Conservation (phyloP, 805 yeast species). For the Myxozyma monticola region DNA sequence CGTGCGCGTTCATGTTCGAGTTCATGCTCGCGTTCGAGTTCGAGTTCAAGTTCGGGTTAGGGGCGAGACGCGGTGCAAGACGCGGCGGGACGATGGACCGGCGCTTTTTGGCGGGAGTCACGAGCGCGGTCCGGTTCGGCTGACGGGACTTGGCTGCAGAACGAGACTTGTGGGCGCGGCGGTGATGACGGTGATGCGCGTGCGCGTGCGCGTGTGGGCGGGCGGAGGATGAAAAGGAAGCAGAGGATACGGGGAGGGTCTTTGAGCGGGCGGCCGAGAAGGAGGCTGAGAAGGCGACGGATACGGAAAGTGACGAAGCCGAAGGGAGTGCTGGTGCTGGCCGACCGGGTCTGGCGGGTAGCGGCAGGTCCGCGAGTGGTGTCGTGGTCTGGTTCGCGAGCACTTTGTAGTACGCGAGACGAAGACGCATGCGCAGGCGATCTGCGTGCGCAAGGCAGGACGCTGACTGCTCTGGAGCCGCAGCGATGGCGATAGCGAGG, state of each 20-base stretch:
- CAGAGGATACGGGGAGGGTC: background rate
- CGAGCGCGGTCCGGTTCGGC: background rate
- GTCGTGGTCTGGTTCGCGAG: constrained; percentile 36
- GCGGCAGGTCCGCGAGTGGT: constrained; percentile 32
- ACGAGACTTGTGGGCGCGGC: constrained; percentile 1
- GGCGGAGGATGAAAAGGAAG: background rate
- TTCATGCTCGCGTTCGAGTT: too few species aligned
- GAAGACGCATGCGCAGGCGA: constrained; percentile 36
- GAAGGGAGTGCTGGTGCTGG: background rate
- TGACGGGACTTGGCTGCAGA: background rate
- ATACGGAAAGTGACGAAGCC: background rate
- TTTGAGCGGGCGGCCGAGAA: background rate
- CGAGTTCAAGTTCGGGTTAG: too few species aligned
- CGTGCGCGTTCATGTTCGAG: too few species aligned
- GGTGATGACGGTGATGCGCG: constrained; percentile 2
- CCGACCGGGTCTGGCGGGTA: background rate
- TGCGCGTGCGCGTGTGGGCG: constrained; percentile 1
- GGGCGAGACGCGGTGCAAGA: too few species aligned
- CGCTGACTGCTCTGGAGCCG: too few species aligned
- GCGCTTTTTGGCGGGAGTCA: constrained; percentile 15
- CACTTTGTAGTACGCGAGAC: constrained; percentile 41
- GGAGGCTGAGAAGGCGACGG: background rate
- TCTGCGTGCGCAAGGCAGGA: too few species aligned
- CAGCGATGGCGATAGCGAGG: too few species aligned
- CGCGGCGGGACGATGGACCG: too few species aligned